phyloP scores from a whole-genome alignment of 2,329 filamentous ascomycete species.

The Clarireedia hainanense region DNA sequence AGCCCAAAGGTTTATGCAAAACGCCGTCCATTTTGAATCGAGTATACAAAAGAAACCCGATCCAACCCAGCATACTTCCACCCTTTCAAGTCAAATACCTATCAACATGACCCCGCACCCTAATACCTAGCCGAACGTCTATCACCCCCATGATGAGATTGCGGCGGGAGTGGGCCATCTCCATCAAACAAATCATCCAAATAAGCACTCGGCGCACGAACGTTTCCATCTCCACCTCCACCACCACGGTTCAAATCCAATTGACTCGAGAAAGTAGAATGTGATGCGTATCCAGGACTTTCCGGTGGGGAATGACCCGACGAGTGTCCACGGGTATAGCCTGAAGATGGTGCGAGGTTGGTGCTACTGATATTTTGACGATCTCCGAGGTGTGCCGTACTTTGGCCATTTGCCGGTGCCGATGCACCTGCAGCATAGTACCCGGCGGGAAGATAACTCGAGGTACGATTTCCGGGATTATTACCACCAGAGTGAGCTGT shows the following conservation, averaged over 20 bases:
- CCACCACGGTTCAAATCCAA: constrained; percentile 39
- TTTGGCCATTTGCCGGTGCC: constrained; percentile 28
- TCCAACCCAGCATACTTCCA: no score
- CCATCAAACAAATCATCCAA: constrained; percentile 81
- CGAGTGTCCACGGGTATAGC: constrained; percentile 40
- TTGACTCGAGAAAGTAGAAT: constrained; percentile 50
- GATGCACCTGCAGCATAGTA: constrained; percentile 69
- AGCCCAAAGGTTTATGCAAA: no score
- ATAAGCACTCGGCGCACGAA: constrained; percentile 78
- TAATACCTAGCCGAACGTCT: no score
- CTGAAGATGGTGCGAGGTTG: constrained; percentile 45
- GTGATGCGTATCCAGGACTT: constrained; percentile 40
- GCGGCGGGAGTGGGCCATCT: constrained; percentile 8
- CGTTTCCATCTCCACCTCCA: constrained; percentile 47
- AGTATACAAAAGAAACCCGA: no score
- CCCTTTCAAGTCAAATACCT: no score
- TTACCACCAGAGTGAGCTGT: constrained; percentile 61
- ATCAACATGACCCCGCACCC: no score
- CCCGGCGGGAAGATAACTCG: constrained; percentile 78
- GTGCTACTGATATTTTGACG: constrained; percentile 47
- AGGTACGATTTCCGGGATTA: constrained; percentile 54
- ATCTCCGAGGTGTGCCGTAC: constrained; percentile 27
- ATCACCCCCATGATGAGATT: no score
- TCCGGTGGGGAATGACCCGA: constrained; percentile 43
- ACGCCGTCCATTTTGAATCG: no score